Conservation (phyloP, 345 rosid genomes). For the Litchi chinensis region DNA sequence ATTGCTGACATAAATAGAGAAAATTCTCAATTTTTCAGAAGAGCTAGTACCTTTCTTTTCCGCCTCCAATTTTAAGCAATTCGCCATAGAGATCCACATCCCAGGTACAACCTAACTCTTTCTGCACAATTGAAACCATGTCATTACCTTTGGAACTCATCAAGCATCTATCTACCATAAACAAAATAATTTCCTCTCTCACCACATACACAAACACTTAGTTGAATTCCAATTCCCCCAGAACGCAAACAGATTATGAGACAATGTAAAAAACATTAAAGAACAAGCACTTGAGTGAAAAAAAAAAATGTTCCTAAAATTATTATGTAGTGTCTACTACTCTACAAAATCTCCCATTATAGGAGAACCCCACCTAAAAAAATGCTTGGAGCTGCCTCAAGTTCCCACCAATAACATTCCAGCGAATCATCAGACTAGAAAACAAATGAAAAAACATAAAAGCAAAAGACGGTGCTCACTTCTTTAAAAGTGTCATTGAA, state of each 20-base stretch:
- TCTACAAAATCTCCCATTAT: not conserved
- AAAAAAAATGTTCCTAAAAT: too few species aligned
- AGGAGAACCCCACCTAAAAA: not conserved
- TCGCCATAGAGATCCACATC: conserved; percentile 92
- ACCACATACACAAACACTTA: not conserved
- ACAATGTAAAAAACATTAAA: not conserved
- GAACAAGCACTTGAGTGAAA: not conserved
- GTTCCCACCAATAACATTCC: not conserved
- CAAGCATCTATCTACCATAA: not conserved
- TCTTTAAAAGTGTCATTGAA: conserved; percentile 92
- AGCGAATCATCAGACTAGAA: not conserved
- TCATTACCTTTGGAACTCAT: not conserved
- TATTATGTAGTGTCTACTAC: too few species aligned
- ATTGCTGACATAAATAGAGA: not conserved
- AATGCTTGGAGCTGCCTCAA: not conserved
- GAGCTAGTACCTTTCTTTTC: conserved; percentile 74
- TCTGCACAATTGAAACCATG: conserved; percentile 37
- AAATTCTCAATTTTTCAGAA: not conserved
- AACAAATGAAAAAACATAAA: not conserved
- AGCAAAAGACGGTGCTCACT: conserved; percentile 33
- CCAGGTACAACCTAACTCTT: conserved; percentile 84
- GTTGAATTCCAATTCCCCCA: not conserved
- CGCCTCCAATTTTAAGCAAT: conserved; percentile 93
- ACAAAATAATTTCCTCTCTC: not conserved
- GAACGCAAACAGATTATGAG: not conserved